phyloP scores from a whole-genome alignment of 2,329 filamentous ascomycete genomes.

The Alternaria sp. region DNA sequence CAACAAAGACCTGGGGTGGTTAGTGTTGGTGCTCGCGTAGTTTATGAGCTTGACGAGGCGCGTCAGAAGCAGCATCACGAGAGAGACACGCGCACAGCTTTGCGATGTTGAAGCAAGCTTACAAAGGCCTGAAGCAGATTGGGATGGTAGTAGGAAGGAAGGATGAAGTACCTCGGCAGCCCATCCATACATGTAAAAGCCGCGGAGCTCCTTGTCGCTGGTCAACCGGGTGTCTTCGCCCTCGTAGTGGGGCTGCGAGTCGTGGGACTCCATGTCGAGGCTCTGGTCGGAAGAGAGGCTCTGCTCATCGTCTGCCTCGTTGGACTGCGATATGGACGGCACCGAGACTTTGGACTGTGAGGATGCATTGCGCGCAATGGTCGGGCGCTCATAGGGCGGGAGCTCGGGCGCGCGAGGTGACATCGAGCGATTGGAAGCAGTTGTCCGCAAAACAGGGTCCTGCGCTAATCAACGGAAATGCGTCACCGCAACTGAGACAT shows the following conservation, averaged over 20 bases:
- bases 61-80: not conserved
- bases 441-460: constrained; percentile 9
- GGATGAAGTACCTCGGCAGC: constrained; percentile 71
- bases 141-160: not conserved
- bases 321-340: constrained; percentile 45
- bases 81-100: not conserved
- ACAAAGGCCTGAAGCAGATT: not conserved
- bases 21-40: constrained; percentile 4
- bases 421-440: constrained; percentile 25
- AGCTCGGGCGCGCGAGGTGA: constrained; percentile 37
- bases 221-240: constrained; percentile 91
- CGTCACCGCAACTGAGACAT: constrained; percentile 30
- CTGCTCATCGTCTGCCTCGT: constrained; percentile 55
- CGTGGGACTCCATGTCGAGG: constrained; percentile 44
- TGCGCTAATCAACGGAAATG: constrained; percentile 35
- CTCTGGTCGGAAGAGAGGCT: constrained; percentile 41
- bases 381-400: constrained; percentile 28
- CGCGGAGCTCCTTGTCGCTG: constrained; percentile 82
- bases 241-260: constrained; percentile 64
- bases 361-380: constrained; percentile 40
- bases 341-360: constrained; percentile 44
- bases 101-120: not conserved
- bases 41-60: not conserved
- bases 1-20: constrained; percentile 73
- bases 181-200: constrained; percentile 97